phyloP scores from a whole-genome alignment of 106 monocot species.

The Dendrobium chrysotoxum region DNA sequence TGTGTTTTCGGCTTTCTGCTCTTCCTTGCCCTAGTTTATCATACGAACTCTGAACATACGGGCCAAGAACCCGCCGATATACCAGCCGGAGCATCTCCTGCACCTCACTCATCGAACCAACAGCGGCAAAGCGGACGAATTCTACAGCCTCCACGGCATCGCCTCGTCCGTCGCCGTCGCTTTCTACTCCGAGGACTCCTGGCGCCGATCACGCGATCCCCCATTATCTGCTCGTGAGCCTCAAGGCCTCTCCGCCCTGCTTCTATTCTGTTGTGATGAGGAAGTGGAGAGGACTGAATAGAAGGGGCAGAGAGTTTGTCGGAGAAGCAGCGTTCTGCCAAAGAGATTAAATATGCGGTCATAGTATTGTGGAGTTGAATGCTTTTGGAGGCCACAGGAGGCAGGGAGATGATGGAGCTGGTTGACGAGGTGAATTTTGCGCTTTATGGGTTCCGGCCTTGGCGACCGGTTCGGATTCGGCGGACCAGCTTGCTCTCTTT shows the following conservation, averaged over 20 bases:
- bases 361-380: conserved; percentile 33
- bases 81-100: too few species aligned
- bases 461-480: conserved; percentile 55
- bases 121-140: too few species aligned
- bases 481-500: conserved; percentile 64
- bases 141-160: too few species aligned
- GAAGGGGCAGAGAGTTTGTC: conserved; percentile 6
- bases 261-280: neutral
- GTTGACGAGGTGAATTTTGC: conserved; percentile 92
- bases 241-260: neutral
- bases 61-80: too few species aligned
- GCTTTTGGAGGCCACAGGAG: conserved; percentile 86
- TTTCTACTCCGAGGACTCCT: too few species aligned
- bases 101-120: too few species aligned
- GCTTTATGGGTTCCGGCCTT: conserved; percentile 63
- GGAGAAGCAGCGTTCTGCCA: conserved; percentile 2
- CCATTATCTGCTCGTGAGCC: neutral
- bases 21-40: too few species aligned
- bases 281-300: neutral
- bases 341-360: neutral
- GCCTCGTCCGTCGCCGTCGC: too few species aligned
- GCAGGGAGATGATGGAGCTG: conserved; percentile 97
- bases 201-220: neutral
- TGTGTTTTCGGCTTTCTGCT: too few species aligned
- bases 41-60: too few species aligned